Evolutionary conservation across 2,329 filamentous ascomycete species (phyloP).

Genomic region (Aspergillus intermedius): DNA sequence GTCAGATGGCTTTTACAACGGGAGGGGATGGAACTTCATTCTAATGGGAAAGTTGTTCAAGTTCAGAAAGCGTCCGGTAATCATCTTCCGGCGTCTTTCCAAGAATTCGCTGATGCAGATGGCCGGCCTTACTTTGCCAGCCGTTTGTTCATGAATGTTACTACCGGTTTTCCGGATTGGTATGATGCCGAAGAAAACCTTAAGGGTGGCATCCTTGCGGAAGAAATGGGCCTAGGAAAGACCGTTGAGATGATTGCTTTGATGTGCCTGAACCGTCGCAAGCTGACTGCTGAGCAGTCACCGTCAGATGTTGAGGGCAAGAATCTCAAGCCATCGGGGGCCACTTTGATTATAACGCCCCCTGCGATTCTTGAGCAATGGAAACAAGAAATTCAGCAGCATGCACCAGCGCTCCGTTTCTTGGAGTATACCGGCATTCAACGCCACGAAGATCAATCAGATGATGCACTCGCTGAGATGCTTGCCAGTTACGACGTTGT

Average conservation of each 20-base stretch:
- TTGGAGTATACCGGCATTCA: slow-evolving; percentile 53
- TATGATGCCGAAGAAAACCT: slow-evolving; percentile 23
- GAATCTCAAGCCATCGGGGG: slow-evolving; percentile 38
- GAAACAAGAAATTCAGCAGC: slow-evolving; percentile 52
- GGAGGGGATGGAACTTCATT: slow-evolving; percentile 33
- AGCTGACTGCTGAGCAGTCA: slow-evolving; percentile 7
- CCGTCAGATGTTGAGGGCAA: slow-evolving; percentile 13
- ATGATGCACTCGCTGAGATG: slow-evolving; percentile 40
- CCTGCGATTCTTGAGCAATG: slow-evolving; percentile 57
- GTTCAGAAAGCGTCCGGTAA: slow-evolving; percentile 4
- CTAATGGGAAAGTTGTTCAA: slow-evolving; percentile 24
- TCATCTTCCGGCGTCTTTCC: slow-evolving; percentile 35
- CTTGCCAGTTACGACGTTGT: slow-evolving; percentile 51
- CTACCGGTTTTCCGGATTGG: slow-evolving; percentile 31
- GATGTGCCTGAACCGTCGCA: slow-evolving; percentile 36
- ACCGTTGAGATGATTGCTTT: slow-evolving; percentile 45
- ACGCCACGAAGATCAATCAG: slow-evolving; percentile 24
- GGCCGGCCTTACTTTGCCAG: slow-evolving; percentile 36
- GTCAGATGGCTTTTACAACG: slow-evolving; percentile 42
- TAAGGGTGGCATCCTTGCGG: slow-evolving; percentile 43
- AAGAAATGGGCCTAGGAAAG: slow-evolving; percentile 48
- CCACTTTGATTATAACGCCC: slow-evolving; percentile 59
- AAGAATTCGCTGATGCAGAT: slow-evolving; percentile 29
- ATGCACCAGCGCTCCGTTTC: slow-evolving; percentile 52
- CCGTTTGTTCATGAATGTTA: slow-evolving; percentile 35